Evolutionary conservation across 495 filamentous ascomycete species (phyloP).

Genomic region (Xylaria nigripes): DNA sequence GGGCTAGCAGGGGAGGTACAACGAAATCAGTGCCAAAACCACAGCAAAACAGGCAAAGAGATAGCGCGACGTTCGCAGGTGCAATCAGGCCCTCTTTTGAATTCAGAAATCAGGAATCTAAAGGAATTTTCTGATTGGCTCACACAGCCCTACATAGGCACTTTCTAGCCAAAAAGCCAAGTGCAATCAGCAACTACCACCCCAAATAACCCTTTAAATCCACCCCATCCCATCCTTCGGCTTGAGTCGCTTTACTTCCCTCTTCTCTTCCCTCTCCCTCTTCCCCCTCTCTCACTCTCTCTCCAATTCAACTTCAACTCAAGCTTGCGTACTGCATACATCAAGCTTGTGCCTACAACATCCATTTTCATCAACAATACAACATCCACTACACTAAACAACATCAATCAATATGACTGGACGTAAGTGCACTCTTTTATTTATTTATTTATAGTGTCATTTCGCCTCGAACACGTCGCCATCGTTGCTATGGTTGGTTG

Average conservation of each 20-base stretch:
- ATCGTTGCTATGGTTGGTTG: conserved; percentile 20
- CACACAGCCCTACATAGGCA: neutral
- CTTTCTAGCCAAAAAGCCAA: neutral
- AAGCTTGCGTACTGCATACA: conserved; percentile 20
- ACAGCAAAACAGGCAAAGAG: conserved; percentile 7
- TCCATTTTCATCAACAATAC: conserved; percentile 26
- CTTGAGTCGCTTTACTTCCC: too few species aligned
- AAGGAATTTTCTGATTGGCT: conserved; percentile 16
- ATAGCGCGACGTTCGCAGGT: conserved; percentile 11
- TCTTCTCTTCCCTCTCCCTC: conserved; percentile 25
- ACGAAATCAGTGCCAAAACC: conserved; percentile 12
- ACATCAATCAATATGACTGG: conserved; percentile 73
- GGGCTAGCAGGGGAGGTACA: neutral
- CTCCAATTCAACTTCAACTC: conserved; percentile 23
- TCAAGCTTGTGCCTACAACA: conserved; percentile 14
- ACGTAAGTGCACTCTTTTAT: conserved; percentile 61
- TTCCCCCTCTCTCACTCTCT: conserved; percentile 16
- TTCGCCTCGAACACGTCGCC: conserved; percentile 6
- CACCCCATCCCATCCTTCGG: conserved; percentile 27
- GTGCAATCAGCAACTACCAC: conserved; percentile 12
- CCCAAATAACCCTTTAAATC: conserved; percentile 24
- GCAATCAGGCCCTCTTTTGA: conserved; percentile 12
- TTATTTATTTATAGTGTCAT: conserved; percentile 10
- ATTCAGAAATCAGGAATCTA: conserved; percentile 7
- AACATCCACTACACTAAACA: conserved; percentile 23